phyloP scores from a whole-genome alignment of 1,284 basidiomycete species.

The Kalmanozyma brasiliensis region DNA sequence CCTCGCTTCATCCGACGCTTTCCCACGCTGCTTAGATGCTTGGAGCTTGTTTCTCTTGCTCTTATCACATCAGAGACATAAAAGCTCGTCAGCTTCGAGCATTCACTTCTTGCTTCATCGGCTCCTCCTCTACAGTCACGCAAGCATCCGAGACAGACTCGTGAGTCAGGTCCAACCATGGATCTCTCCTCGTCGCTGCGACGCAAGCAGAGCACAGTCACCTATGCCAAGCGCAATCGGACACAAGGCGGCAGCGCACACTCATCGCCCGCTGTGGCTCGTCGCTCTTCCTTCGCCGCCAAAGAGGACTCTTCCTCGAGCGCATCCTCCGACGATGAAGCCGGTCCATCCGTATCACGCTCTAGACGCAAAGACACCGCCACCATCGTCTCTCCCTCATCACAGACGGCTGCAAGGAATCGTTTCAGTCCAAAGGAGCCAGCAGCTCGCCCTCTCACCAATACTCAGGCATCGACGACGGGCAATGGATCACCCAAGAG shows the following conservation, averaged over 20 bases:
- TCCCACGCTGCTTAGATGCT: too few species aligned
- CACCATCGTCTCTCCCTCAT: constrained; percentile 4
- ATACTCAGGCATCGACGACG: not conserved
- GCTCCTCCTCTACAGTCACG: not conserved
- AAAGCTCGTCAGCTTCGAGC: too few species aligned
- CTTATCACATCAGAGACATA: not conserved
- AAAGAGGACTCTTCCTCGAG: constrained; percentile 1
- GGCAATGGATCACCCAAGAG: constrained; percentile 6
- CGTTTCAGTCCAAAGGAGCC: constrained; percentile 8
- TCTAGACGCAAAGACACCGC: constrained; percentile 1
- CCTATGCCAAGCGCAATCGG: constrained; percentile 33
- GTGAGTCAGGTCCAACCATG: constrained; percentile 8
- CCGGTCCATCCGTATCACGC: constrained; percentile 3
- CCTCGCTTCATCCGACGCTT: constrained; percentile 8
- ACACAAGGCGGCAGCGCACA: constrained; percentile 3
- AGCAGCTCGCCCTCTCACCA: not conserved
- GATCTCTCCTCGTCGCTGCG: constrained; percentile 23
- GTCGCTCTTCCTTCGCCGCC: not conserved
- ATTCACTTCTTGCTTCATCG: too few species aligned
- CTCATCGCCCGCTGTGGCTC: constrained; percentile 15
- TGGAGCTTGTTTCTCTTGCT: not conserved
- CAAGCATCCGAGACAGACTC: not conserved
- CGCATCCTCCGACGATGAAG: constrained; percentile 30
- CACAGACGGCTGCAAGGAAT: not conserved
- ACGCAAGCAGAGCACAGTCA: constrained; percentile 26